phyloP scores from a whole-genome alignment of 2,329 filamentous ascomycete species.

The Cercospora sesami region DNA sequence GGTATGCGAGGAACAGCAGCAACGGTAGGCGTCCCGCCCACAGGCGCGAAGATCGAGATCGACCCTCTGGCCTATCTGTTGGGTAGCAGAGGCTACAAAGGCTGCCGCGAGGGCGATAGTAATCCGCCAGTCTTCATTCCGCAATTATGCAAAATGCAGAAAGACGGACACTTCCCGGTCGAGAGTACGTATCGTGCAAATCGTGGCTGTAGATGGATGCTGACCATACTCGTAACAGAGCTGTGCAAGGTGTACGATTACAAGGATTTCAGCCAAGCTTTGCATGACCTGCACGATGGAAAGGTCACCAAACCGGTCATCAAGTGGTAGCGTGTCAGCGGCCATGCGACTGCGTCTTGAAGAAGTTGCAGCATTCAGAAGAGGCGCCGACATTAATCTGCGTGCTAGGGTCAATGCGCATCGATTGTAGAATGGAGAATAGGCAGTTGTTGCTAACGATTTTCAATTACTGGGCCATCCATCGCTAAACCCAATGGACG shows the following conservation, averaged over 20 bases:
- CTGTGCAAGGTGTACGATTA: constrained; percentile 28
- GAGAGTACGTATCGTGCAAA: constrained; percentile 15
- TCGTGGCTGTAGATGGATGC: neutral
- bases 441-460: neutral
- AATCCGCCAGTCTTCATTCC: constrained; percentile 24
- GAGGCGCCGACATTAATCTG: neutral
- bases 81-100: constrained; percentile 21
- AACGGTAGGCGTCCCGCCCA: constrained; percentile 25
- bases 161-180: constrained; percentile 25
- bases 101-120: constrained; percentile 23
- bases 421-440: neutral
- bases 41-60: constrained; percentile 24
- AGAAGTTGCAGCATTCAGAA: neutral
- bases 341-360: neutral
- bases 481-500: constrained; percentile 11
- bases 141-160: constrained; percentile 23
- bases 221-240: neutral
- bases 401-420: neutral
- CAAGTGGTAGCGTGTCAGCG: constrained; percentile 12
- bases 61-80: constrained; percentile 22
- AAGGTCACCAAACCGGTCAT: constrained; percentile 27
- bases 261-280: constrained; percentile 23
- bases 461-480: constrained; percentile 14
- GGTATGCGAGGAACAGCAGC: constrained; percentile 27
- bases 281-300: constrained; percentile 26